Conservation (phyloP, 2,329 filamentous ascomycete species). For the Chlorencoelia australis region DNA sequence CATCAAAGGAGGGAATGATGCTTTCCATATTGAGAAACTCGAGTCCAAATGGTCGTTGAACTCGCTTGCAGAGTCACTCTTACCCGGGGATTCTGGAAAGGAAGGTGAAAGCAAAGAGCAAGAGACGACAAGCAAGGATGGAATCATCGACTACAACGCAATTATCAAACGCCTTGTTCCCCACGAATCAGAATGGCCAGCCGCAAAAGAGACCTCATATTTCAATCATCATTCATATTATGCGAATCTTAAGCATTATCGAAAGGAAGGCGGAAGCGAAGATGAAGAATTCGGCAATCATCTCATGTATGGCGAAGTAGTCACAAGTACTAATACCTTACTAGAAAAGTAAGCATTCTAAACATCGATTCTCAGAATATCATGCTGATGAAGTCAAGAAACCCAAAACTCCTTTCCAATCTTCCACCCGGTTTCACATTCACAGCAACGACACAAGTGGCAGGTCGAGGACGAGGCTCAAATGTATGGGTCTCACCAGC, state of each 20-base stretch:
- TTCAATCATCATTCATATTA: slow-evolving; percentile 82
- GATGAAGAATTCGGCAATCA: slow-evolving; percentile 62
- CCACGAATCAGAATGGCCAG: slow-evolving; percentile 59
- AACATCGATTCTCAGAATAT: slow-evolving; percentile 1
- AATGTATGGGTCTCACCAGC: slow-evolving; percentile 94
- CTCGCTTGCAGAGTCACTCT: slow-evolving; percentile 43
- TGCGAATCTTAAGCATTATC: slow-evolving; percentile 58
- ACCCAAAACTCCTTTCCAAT: slow-evolving; percentile 62
- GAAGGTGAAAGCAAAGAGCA: slow-evolving; percentile 26
- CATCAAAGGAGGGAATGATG: slow-evolving; percentile 73
- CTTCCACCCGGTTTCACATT: slow-evolving; percentile 82
- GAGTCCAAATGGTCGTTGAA: slow-evolving; percentile 49
- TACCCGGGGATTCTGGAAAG: slow-evolving; percentile 11
- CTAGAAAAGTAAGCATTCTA: slow-evolving; percentile 61
- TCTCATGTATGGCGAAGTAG: slow-evolving; percentile 80
- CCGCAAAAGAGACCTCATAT: slow-evolving; percentile 64
- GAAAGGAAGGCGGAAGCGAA: slow-evolving; percentile 40
- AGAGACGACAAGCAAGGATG: slow-evolving; percentile 36
- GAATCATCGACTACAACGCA: slow-evolving; percentile 64
- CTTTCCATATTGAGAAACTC: slow-evolving; percentile 65
- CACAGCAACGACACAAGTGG: slow-evolving; percentile 78
- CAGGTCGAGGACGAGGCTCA: slow-evolving; percentile 75
- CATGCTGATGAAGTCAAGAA: slow-evolving; percentile 38
- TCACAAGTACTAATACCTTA: slow-evolving; percentile 89
- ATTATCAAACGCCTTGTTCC: slow-evolving; percentile 65